Conservation (phyloP, 805 yeast species). For the Metschnikowia baotianmanensis region DNA sequence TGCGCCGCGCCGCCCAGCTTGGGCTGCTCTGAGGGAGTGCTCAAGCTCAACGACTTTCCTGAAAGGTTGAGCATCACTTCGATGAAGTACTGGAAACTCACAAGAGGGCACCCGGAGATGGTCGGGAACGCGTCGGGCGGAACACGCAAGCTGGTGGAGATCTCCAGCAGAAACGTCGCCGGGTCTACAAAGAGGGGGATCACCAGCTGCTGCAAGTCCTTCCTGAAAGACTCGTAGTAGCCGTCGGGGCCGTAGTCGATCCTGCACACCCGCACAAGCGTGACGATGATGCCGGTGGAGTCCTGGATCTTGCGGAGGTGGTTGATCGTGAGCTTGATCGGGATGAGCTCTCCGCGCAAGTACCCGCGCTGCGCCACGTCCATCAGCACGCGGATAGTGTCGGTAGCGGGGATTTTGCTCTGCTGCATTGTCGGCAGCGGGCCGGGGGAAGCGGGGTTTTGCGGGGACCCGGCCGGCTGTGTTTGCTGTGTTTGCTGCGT, state of each 20-base stretch:
- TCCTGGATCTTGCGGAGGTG: slow-evolving; percentile 73
- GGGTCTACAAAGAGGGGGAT: slow-evolving; percentile 81
- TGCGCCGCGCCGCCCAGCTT: slow-evolving; percentile 9
- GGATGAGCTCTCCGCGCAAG: slow-evolving; percentile 75
- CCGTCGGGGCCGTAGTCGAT: slow-evolving; percentile 56
- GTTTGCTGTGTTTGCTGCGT: not conserved
- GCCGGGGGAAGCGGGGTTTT: slow-evolving; percentile 2
- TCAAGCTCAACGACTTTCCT: slow-evolving; percentile 46
- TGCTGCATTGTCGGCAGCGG: not conserved
- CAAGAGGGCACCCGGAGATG: slow-evolving; percentile 64
- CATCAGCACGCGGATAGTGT: slow-evolving; percentile 35
- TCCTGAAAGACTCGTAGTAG: slow-evolving; percentile 70
- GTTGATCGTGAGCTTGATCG: slow-evolving; percentile 61
- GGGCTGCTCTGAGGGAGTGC: slow-evolving; percentile 19
- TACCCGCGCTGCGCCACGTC: slow-evolving; percentile 61
- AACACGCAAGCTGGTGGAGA: slow-evolving; percentile 62
- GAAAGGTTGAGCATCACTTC: slow-evolving; percentile 83
- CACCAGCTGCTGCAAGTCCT: slow-evolving; percentile 76
- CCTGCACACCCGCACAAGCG: slow-evolving; percentile 77
- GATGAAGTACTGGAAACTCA: slow-evolving; percentile 78
- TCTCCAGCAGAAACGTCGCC: slow-evolving; percentile 49
- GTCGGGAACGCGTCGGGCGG: slow-evolving; percentile 90
- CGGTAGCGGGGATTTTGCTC: slow-evolving; percentile 14
- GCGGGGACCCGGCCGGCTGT: slow-evolving; percentile 2
- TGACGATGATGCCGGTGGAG: slow-evolving; percentile 70